Evolutionary conservation across 2,329 filamentous ascomycete species (phyloP), one percentile per base, ranked within the genome.

Genomic region (Cercospora citrullina): DNA sequence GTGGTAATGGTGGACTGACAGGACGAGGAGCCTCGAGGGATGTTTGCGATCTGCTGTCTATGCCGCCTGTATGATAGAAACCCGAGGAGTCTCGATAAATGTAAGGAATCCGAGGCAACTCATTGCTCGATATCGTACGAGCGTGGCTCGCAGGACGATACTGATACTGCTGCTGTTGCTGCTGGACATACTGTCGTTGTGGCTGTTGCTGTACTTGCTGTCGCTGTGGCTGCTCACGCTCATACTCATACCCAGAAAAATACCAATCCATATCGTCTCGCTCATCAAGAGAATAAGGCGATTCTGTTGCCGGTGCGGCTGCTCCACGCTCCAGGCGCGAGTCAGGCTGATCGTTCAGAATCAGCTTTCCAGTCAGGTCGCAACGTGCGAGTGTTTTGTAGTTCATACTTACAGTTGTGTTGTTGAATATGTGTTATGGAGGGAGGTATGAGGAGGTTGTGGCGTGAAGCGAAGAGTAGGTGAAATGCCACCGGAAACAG

Each of bases 281-380:
- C 21, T 55, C 12, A 6, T 58, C 62, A 4, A 64, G 36, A 36
- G 62, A 64, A 42, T 58, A 64, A 16, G 23, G 18, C 9, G 62
- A 57, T 33, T 16, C 23, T 48, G 1, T 23, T 48, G 8, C 42
- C 23, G n/a, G 16, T 36, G 2, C 14, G 16, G 31, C 14, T 23
- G 31, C 61, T 64, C 2, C 61, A 63, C 61, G 61, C 61, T 57
- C 62, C 51, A 55, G 62, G 62, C 51, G 62, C 28, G 62, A 23
- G 36, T 45, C 51, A 31, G 51, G 23, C 26, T 33, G 53, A 59
- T 64, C 62, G 23, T 42, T 64, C 18, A 64, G 33, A 28, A 18
- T 64, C 16, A 64, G 62, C 26, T 30, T 30, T n/a, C 33, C 62
- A 1, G 51, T 59, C 21, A 63, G 14, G 8, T 14, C 9, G 33